Percentiles rank a stretch among this genome's conserved stretches.
phyloP scores from a whole-genome alignment of 768 basidiomycete genomes.

The Boletus sensibilis region DNA sequence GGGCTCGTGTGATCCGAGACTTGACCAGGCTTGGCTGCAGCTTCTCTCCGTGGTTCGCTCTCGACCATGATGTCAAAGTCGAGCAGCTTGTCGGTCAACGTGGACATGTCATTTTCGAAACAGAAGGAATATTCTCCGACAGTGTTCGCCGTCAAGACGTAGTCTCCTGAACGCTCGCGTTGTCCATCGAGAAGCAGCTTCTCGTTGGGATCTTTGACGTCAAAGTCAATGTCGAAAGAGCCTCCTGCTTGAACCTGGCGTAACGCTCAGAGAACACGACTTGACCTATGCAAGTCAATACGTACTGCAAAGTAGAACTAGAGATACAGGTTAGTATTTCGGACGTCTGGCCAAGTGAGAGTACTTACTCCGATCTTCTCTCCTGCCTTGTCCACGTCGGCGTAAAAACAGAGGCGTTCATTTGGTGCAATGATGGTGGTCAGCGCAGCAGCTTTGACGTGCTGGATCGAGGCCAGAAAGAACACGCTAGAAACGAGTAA shows the following conservation, averaged over 20 bases:
- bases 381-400: conserved; percentile 92
- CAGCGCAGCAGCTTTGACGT: conserved; percentile 59
- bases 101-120: conserved; percentile 97
- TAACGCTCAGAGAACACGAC: not conserved
- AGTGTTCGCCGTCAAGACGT: conserved; percentile 90
- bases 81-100: conserved; percentile 90
- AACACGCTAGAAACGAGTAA: conserved; percentile 22
- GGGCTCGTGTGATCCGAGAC: conserved; percentile 90
- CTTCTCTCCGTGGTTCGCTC: conserved; percentile 88
- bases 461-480: conserved; percentile 34
- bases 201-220: conserved; percentile 88
- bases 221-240: conserved; percentile 93
- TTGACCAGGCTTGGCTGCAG: conserved; percentile 85
- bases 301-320: conserved; percentile 96
- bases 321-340: conserved; percentile 11
- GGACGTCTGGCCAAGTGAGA: not conserved
- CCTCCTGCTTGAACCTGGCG: conserved; percentile 92
- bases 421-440: conserved; percentile 79
- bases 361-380: conserved; percentile 83
- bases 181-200: conserved; percentile 84
- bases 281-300: conserved; percentile 5
- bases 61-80: conserved; percentile 99
- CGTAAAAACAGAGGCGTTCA: conserved; percentile 89
- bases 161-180: conserved; percentile 94
- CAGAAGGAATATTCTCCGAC: conserved; percentile 94